A percentile compares a stretch with the other conserved stretches of the same genome.
These are phyloP conservation scores for Scedosporium dehoogii DNA, from an alignment of 2,329 filamentous ascomycete species.

Conservation along the genomic window DNA sequence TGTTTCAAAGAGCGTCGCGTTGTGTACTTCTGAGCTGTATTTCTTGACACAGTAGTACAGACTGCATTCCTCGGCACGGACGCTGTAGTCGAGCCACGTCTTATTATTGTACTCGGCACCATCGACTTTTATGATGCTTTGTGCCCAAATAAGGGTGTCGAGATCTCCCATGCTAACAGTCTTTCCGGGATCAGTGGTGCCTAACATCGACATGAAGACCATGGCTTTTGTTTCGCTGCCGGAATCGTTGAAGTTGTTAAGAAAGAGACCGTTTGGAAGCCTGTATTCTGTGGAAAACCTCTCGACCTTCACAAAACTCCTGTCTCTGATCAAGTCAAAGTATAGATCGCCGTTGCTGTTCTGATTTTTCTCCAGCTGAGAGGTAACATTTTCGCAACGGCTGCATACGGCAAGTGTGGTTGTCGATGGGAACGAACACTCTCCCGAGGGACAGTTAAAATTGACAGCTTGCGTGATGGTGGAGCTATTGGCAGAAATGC, in stretches of 20 bases:
- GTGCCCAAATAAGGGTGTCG: slow-evolving; percentile 12
- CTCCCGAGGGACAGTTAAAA: not conserved
- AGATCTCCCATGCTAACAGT: slow-evolving; percentile 10
- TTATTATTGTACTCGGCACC: not conserved
- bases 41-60: slow-evolving; percentile 11
- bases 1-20: slow-evolving; percentile 1
- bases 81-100: slow-evolving; percentile 7
- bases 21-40: slow-evolving; percentile 4
- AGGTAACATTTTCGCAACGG: not conserved
- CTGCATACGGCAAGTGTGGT: not conserved
- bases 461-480: not conserved
- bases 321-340: not conserved
- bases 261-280: not conserved
- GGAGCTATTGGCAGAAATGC: slow-evolving; percentile 2
- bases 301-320: not conserved
- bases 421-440: not conserved
- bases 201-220: slow-evolving; percentile 11
- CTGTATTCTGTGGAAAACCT: not conserved
- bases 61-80: slow-evolving; percentile 10
- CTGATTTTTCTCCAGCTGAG: not conserved
- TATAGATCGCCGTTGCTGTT: not conserved
- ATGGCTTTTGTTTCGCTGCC: slow-evolving; percentile 1
- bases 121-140: slow-evolving; percentile 10
- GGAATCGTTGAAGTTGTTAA: slow-evolving; percentile 9
- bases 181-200: slow-evolving; percentile 5